Evolutionary conservation across 2,329 filamentous ascomycete genomes (phyloP).

Genomic region (Penicillium sp.): DNA sequence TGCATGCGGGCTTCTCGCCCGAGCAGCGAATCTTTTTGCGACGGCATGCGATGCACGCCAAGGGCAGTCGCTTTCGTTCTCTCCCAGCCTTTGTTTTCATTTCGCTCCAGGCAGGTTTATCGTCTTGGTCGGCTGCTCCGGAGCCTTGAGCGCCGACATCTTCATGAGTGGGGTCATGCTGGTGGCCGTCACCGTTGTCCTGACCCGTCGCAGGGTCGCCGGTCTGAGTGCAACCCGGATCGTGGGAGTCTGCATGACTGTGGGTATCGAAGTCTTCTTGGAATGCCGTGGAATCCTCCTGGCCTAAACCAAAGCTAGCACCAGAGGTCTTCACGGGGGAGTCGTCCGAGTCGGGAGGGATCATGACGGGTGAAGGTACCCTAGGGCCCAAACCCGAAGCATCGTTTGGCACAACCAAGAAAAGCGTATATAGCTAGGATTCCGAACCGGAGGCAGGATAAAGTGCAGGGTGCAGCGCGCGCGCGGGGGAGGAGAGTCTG

Average conservation of each 20-base stretch:
- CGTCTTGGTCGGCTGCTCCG: conserved; percentile 46
- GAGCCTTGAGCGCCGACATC: conserved; percentile 19
- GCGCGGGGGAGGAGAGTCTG: background rate
- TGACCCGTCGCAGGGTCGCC: conserved; percentile 19
- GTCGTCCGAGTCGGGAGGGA: conserved; percentile 31
- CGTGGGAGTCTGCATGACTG: conserved; percentile 35
- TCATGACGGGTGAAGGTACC: conserved; percentile 38
- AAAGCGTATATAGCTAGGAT: background rate
- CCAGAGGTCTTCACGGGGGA: conserved; percentile 27
- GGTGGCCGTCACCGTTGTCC: conserved; percentile 18
- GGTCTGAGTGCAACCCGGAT: conserved; percentile 27
- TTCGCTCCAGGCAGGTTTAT: conserved; percentile 67
- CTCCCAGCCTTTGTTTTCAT: conserved; percentile 90
- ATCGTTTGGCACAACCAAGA: conserved; percentile 27
- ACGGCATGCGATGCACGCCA: conserved; percentile 92
- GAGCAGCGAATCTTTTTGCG: conserved; percentile 98
- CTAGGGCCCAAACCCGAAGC: conserved; percentile 28
- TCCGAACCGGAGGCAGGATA: background rate
- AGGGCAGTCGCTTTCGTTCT: conserved; percentile 82
- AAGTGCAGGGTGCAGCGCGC: background rate
- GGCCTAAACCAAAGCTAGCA: conserved; percentile 19
- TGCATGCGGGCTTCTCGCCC: conserved; percentile 94
- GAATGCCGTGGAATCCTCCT: conserved; percentile 22
- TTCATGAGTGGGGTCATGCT: conserved; percentile 17
- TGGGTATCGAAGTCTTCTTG: conserved; percentile 33